Base-by-base conservation (phyloP, 768 basidiomycete species). In the Fibroporia radiculosa region DNA sequence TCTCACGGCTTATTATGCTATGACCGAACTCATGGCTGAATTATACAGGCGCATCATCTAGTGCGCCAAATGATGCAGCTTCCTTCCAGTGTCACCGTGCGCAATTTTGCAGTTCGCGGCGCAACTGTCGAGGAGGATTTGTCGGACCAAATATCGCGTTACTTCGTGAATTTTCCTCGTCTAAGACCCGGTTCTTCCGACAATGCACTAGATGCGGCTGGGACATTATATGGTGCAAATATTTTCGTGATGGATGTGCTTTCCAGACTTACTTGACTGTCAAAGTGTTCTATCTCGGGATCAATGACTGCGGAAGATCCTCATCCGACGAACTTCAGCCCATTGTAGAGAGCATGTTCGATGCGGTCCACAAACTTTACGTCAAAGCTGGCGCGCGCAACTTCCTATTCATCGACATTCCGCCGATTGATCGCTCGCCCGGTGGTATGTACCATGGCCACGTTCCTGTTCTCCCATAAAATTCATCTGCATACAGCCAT, bases 261-360 rank as follows among this genome's bases (percentile, higher is more conserved):
- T 2, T 11, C 36, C 24, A n/a, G 8, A 28, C 26, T 22, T 19
- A 18, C 42, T 23, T 4, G n/a, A 20, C 12, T 26, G 40, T n/a
- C 5, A 13, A 28, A 65, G 64, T 63, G 22, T 2, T 66, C 2
- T 69, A 55, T 40, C 36, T 69, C 0, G 67, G 69, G 6, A 67
- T 69, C 48, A 71, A 71, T 49, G 70, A 70, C 48, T 62, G 63
- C 32, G 66, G 64, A n/a, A 44, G 40, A 34, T 58, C 49, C 11
- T 60, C 59, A 3, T 37, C 16, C 5, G 62, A 63, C 37, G 61
- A 64, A 2, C 42, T 67, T 7, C 56, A 61, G 24, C 23, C 47
- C 12, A 54, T 63, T 33, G 47, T 67, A 2, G 61, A 62, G 24
- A 40, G 34, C 0, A 35, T 66, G 20, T 49, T 65, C 22, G 52